Percentiles rank a stretch among this genome's conserved stretches.
phyloP scores from a whole-genome alignment of 495 filamentous ascomycete species.

The Achaetomiella virescens region DNA sequence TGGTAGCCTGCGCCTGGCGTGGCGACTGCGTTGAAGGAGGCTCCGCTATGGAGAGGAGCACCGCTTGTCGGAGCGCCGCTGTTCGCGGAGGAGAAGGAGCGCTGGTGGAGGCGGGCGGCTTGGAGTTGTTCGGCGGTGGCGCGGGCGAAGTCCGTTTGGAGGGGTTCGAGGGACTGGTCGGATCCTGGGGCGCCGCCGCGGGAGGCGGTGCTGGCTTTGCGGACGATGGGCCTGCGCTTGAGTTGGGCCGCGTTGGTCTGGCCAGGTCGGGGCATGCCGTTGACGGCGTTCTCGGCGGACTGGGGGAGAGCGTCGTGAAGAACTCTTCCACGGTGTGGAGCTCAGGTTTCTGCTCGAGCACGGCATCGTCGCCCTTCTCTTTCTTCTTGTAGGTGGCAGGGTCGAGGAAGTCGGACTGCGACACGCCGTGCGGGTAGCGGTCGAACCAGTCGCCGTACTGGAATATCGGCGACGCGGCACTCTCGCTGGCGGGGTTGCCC shows the following conservation, averaged over 20 bases:
- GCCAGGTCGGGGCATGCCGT: conserved; percentile 25
- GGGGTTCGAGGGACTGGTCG: conserved; percentile 35
- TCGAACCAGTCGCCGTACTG: conserved; percentile 99
- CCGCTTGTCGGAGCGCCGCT: conserved; percentile 1
- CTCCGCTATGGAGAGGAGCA: neutral
- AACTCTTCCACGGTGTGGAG: conserved; percentile 93
- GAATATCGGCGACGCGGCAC: conserved; percentile 61
- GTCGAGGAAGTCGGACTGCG: conserved; percentile 75
- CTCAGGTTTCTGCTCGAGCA: conserved; percentile 78
- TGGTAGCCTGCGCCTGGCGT: conserved; percentile 38
- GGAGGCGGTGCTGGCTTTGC: conserved; percentile 37
- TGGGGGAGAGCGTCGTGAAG: conserved; percentile 77
- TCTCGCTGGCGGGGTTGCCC: conserved; percentile 45
- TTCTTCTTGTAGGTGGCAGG: conserved; percentile 60
- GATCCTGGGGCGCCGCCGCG: conserved; percentile 22
- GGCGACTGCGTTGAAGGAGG: conserved; percentile 39
- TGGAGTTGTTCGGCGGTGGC: conserved; percentile 27
- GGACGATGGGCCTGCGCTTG: conserved; percentile 41
- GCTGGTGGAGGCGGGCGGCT: conserved; percentile 34
- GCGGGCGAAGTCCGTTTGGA: conserved; percentile 35
- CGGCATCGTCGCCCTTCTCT: conserved; percentile 71
- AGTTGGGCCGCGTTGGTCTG: conserved; percentile 25
- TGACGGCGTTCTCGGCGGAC: conserved; percentile 26
- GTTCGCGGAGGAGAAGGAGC: conserved; percentile 31
- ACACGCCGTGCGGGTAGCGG: conserved; percentile 88